A percentile compares a stretch with the other conserved stretches of the same genome.
These are phyloP conservation scores for Alternaria brassicicola DNA, from an alignment of 2,329 filamentous ascomycete genomes.

Conservation along the genomic window DNA sequence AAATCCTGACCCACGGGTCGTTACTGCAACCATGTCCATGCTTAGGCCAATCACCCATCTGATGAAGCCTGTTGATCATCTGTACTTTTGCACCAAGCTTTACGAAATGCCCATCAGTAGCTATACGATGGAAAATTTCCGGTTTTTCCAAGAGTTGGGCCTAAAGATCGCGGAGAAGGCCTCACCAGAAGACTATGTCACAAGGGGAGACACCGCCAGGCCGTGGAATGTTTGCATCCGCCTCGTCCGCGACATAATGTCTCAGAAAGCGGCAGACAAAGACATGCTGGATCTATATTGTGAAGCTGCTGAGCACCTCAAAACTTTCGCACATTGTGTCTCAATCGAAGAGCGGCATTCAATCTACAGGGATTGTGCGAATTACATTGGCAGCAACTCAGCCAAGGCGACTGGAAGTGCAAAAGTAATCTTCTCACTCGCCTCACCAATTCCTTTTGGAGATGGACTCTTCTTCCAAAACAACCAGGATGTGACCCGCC, in stretches of 20 bases:
- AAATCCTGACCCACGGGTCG: slow-evolving; percentile 83
- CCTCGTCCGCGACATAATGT: slow-evolving; percentile 73
- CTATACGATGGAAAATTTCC: slow-evolving; percentile 40
- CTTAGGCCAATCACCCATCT: slow-evolving; percentile 57
- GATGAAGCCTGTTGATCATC: slow-evolving; percentile 53
- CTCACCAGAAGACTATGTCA: slow-evolving; percentile 17
- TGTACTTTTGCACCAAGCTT: slow-evolving; percentile 73
- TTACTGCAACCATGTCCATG: slow-evolving; percentile 78
- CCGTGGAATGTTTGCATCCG: slow-evolving; percentile 66
- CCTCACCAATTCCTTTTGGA: slow-evolving; percentile 6
- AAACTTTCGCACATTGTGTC: slow-evolving; percentile 63
- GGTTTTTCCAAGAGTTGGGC: slow-evolving; percentile 39
- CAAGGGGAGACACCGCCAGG: slow-evolving; percentile 37
- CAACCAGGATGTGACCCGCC: slow-evolving; percentile 32
- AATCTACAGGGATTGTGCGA: slow-evolving; percentile 70
- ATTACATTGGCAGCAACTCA: slow-evolving; percentile 69
- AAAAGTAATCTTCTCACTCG: slow-evolving; percentile 59
- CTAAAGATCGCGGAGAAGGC: slow-evolving; percentile 23
- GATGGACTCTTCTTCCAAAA: slow-evolving; percentile 36
- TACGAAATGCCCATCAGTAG: slow-evolving; percentile 48
- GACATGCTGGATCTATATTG: slow-evolving; percentile 67
- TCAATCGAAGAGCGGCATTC: slow-evolving; percentile 64
- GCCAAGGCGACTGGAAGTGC: slow-evolving; percentile 74
- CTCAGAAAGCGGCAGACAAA: slow-evolving; percentile 60
- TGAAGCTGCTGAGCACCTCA: slow-evolving; percentile 67